Evolutionary conservation across 164 flowering plant species (phyloP).

Genomic region (Platanus orientalis): DNA sequence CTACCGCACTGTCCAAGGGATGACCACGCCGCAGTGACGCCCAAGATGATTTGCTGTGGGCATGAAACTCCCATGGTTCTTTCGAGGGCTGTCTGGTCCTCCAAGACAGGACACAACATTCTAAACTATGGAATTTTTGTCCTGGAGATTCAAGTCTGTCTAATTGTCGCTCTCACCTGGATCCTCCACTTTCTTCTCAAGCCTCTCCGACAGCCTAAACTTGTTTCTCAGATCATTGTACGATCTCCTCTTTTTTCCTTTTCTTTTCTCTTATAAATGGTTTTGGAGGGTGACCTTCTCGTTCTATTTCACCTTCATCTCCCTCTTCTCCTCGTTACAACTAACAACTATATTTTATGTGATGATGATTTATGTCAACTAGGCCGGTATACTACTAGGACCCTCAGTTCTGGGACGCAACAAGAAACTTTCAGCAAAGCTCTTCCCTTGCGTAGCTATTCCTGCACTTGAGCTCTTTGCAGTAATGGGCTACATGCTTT

Average conservation of each 20-base stretch:
- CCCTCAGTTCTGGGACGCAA: constrained; percentile 12
- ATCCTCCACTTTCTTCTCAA: constrained; percentile 7
- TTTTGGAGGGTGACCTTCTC: no score
- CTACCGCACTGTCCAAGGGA: no score
- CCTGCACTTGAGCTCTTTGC: background rate
- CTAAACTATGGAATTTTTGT: background rate
- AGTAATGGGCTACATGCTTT: constrained; percentile 11
- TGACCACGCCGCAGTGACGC: no score
- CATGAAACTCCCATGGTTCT: no score
- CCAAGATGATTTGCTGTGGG: no score
- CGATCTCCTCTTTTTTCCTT: background rate
- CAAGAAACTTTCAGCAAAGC: background rate
- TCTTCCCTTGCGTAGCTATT: background rate
- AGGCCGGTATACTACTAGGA: constrained; percentile 8
- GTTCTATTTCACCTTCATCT: no score
- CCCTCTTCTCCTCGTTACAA: no score
- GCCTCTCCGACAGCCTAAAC: constrained; percentile 9
- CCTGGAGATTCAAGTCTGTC: background rate
- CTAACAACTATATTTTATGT: background rate
- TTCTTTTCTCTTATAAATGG: background rate
- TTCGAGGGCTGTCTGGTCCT: no score
- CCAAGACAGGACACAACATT: no score
- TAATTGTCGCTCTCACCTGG: background rate
- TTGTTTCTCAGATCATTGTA: constrained; percentile 15
- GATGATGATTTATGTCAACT: no score